Base-by-base conservation (phyloP, 768 basidiomycete genomes). In the Hydnomerulius pinastri region DNA sequence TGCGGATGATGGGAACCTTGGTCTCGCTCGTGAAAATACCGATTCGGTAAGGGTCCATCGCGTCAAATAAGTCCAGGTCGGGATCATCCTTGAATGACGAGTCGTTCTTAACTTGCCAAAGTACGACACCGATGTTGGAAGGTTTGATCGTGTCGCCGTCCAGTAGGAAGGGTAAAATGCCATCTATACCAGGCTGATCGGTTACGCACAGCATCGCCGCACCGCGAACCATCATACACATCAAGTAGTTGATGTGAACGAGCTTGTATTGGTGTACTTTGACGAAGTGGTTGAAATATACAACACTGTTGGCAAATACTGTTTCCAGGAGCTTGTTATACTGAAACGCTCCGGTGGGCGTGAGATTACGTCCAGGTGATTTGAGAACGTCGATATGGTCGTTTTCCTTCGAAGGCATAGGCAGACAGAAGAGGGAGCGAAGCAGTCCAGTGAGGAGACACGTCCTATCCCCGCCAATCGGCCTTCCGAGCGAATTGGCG, bases 221-320 rank as follows among this genome's bases (percentile, higher is more conserved):
- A 15, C 69, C 67, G 28, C 61, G 62, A 28, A 46, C 44, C 40
- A 66, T 51, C 30, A 62, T 36, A 23, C 13, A 18, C 57, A 50
- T 61, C 8, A 68, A 61, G 41, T 49, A 59, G 27, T 53, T 27
- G 32, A 37, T 49, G 48, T 61, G 57, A 18, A 69, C 43, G 28
- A 59, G 29, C 4, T 25, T 41, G 21, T 17, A 36, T 23, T 65
- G 53, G 25, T 58, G 30, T 24, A 63, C 51, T 44, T 67, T 66
- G 57, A 70, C 55, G 42, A 68, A 65, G 49, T 71, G 67, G 43
- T 59, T 71, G 60, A 69, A 69, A 50, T 68, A 59, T 35, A 68
- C 55, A 2, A 33, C 36, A 4, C 54, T 44, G 11, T 59, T 40
- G 4, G 21, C 37, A 50, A 69, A 68, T 12, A 53, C n/a, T 59